Evolutionary conservation across 306 rosid species (phyloP).

Genomic region (Trifolium fragiferum): DNA sequence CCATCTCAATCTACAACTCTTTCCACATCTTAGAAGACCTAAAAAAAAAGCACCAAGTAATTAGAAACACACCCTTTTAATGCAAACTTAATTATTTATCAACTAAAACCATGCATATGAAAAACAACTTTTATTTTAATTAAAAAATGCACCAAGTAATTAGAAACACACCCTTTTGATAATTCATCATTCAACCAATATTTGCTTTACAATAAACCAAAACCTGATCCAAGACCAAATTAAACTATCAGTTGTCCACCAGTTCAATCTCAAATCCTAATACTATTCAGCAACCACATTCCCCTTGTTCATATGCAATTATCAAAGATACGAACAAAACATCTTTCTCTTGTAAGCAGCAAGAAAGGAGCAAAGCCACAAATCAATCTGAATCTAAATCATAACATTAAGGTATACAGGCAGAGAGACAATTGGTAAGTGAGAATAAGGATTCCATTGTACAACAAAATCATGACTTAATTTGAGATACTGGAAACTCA

Average conservation of each 20-base stretch:
- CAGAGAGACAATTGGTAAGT: not conserved
- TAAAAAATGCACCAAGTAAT: too few relatives aligned
- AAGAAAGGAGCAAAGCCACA: not conserved
- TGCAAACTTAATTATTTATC: too few relatives aligned
- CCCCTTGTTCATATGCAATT: slow-evolving; percentile 9
- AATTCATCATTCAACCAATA: not conserved
- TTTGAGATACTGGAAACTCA: not conserved
- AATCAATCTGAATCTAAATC: slow-evolving; percentile 33
- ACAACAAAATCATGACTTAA: slow-evolving; percentile 34
- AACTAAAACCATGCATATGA: not conserved
- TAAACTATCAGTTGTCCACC: too few relatives aligned
- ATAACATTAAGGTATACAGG: not conserved
- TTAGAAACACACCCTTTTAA: not conserved
- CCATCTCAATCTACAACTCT: slow-evolving; percentile 98
- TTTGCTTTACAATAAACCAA: not conserved
- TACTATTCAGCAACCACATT: not conserved
- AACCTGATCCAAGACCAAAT: not conserved
- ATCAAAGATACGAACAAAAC: not conserved
- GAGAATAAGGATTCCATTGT: slow-evolving; percentile 19
- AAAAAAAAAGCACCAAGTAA: slow-evolving; percentile 34
- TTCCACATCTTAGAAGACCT: slow-evolving; percentile 96
- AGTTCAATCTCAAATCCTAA: too few relatives aligned
- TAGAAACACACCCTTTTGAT: too few relatives aligned
- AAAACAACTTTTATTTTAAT: not conserved
- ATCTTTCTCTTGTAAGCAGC: not conserved